Evolutionary conservation across 768 basidiomycete species (phyloP), one percentile per base, ranked within the genome.

Genomic region (Rickenella mellea): DNA sequence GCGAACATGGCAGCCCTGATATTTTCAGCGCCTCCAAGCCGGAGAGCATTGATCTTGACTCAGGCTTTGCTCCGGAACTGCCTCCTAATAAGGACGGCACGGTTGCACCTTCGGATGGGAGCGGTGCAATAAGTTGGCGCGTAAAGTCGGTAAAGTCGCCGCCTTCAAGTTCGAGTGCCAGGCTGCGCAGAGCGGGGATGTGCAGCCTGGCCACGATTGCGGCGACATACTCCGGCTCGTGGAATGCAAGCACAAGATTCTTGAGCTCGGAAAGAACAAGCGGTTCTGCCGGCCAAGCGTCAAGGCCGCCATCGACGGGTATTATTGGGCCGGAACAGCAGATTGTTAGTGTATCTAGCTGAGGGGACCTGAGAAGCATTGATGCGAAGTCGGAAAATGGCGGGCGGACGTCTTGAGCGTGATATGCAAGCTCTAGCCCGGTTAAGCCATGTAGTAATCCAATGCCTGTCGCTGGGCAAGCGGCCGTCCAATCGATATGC

Each of bases 341-440:
- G 7, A 87, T 62, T 2, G 65, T 66, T 42, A 88, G 68, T 2
- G 55, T 65, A 24, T 65, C 56, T 7, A 87, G 68, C 28, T 71
- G 59, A 2, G 82, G 73, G 3, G 78, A 79, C 19, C 58, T 50
- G 8, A 59, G 55, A 28, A 88, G 54, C 15, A 83, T 75, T 24
- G 67, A 53, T 21, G 58, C 52, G 48, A 86, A 79, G 11, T 70
- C 66, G 8, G 51, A 45, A 58, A 70, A 82, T 3, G 70, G 66
- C 2, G 82, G 84, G 10, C 81, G 73, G 11, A 78, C 79, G 51
- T 81, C 74, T 22, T 69, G 64, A 7, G 69, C 57, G 50, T 83
- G 82, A 59, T 71, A 83, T 0, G 76, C 71, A 30, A 86, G 62
- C 49, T 80, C 73, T 17, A 86, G 54, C 12, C 73, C 67, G 19